These are phyloP conservation scores for Datura wrightii DNA, from an alignment of 257 asterid species.

Conservation along the genomic window DNA sequence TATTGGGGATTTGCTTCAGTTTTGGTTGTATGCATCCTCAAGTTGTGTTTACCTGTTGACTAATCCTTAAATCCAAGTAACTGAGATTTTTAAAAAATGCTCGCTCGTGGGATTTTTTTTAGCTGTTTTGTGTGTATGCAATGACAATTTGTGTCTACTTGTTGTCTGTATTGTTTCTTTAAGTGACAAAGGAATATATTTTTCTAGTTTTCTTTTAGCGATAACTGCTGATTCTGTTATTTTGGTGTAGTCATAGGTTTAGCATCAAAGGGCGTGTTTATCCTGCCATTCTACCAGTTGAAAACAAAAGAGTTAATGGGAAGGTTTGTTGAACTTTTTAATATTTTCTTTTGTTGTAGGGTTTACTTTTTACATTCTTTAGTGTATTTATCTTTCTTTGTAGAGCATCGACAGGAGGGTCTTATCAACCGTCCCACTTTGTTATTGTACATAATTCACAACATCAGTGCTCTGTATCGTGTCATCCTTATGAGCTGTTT, in stretches of 20 bases:
- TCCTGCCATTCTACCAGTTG: slow-evolving; percentile 77
- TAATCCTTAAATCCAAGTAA: not conserved
- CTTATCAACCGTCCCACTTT: not conserved
- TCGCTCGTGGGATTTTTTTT: not conserved
- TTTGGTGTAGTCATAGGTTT: slow-evolving; percentile 68
- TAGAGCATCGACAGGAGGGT: not conserved
- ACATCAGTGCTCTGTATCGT: not conserved
- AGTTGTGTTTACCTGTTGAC: not conserved
- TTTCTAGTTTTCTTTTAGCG: not conserved
- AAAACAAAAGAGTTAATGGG: slow-evolving; percentile 65
- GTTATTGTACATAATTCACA: not conserved
- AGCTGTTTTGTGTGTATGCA: not conserved
- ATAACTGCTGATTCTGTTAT: not conserved
- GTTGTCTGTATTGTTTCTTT: not conserved
- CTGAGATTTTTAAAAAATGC: not conserved
- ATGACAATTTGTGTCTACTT: not conserved
- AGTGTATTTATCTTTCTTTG: not conserved
- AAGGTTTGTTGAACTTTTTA: slow-evolving; percentile 50
- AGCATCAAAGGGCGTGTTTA: slow-evolving; percentile 84
- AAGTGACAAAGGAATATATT: not conserved
- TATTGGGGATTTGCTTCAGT: not conserved
- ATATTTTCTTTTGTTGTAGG: slow-evolving; percentile 21
- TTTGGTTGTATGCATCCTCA: not conserved
- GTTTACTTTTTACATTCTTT: not conserved
- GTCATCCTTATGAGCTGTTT: not conserved